Evolutionary conservation across 768 basidiomycete genomes (phyloP).

Genomic region (Leucocoprinus birnbaumii): DNA sequence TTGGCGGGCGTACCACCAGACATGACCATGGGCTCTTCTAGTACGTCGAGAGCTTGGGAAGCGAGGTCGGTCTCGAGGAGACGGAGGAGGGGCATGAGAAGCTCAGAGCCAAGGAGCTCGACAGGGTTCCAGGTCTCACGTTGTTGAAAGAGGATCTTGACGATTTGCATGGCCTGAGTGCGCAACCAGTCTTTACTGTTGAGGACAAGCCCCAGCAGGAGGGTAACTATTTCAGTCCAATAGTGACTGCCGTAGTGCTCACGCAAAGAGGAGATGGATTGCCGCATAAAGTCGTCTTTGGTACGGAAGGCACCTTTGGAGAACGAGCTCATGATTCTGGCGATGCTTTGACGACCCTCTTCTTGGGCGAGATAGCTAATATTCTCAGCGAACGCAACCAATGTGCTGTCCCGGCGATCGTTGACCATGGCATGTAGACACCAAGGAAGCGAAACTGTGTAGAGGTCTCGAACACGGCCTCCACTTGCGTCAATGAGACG

Average conservation of each 20-base stretch:
- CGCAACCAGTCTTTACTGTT: conserved; percentile 83
- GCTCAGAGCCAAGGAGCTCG: conserved; percentile 75
- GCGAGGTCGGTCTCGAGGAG: conserved; percentile 88
- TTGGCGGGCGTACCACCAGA: conserved; percentile 75
- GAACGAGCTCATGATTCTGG: conserved; percentile 87
- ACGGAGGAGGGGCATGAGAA: conserved; percentile 87
- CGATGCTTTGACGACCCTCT: conserved; percentile 75
- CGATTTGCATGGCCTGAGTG: conserved; percentile 79
- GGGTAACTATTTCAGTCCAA: conserved; percentile 79
- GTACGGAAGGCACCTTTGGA: conserved; percentile 86
- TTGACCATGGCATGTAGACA: conserved; percentile 72
- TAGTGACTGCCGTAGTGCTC: conserved; percentile 78
- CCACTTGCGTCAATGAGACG: conserved; percentile 69
- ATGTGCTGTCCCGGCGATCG: conserved; percentile 53
- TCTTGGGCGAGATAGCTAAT: conserved; percentile 69
- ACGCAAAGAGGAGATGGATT: conserved; percentile 80
- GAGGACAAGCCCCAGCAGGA: conserved; percentile 83
- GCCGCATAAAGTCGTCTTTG: conserved; percentile 89
- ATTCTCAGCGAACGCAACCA: conserved; percentile 71
- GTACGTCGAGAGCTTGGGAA: conserved; percentile 83
- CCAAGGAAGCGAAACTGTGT: conserved; percentile 83
- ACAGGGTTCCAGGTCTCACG: conserved; percentile 75
- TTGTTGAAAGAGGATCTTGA: conserved; percentile 87
- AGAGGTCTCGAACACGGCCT: conserved; percentile 77
- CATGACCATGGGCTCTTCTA: conserved; percentile 86